These are phyloP conservation scores for Penicillium janthinellum DNA, from an alignment of 2,329 filamentous ascomycete genomes.

Conservation along the genomic window DNA sequence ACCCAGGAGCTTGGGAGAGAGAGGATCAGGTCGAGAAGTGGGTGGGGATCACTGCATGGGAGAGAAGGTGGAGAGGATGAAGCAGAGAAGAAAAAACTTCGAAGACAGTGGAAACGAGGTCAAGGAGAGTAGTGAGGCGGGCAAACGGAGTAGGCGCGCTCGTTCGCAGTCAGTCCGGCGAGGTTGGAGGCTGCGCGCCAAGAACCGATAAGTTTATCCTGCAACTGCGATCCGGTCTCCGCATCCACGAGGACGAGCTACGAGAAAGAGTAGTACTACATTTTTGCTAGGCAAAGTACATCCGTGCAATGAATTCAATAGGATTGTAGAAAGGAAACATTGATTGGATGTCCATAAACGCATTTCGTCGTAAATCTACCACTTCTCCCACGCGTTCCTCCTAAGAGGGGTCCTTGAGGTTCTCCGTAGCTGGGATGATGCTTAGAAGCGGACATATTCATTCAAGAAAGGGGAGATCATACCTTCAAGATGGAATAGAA, in stretches of 20 bases:
- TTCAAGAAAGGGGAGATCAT: conserved; percentile 20
- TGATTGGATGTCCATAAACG: not conserved
- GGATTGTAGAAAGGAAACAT: not conserved
- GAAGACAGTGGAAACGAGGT: not conserved
- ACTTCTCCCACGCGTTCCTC: not conserved
- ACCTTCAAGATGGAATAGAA: conserved; percentile 97
- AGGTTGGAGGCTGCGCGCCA: conserved; percentile 13
- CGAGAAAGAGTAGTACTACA: not conserved
- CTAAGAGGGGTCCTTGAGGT: conserved; percentile 70
- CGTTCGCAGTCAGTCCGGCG: conserved; percentile 11
- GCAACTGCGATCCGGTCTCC: not conserved
- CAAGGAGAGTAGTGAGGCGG: conserved; percentile 1
- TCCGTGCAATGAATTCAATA: too few species aligned
- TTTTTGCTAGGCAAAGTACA: too few species aligned
- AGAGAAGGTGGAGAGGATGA: not conserved
- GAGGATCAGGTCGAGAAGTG: conserved; percentile 12
- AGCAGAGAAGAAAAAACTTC: not conserved
- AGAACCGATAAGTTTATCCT: conserved; percentile 10
- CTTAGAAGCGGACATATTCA: not conserved
- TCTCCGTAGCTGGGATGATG: conserved; percentile 70
- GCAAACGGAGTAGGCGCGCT: not conserved
- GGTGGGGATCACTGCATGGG: conserved; percentile 20
- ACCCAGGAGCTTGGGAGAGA: conserved; percentile 24
- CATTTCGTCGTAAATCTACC: conserved; percentile 14
- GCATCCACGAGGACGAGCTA: not conserved